phyloP scores from a whole-genome alignment of 306 rosid genomes.

The Biancaea sappan region DNA sequence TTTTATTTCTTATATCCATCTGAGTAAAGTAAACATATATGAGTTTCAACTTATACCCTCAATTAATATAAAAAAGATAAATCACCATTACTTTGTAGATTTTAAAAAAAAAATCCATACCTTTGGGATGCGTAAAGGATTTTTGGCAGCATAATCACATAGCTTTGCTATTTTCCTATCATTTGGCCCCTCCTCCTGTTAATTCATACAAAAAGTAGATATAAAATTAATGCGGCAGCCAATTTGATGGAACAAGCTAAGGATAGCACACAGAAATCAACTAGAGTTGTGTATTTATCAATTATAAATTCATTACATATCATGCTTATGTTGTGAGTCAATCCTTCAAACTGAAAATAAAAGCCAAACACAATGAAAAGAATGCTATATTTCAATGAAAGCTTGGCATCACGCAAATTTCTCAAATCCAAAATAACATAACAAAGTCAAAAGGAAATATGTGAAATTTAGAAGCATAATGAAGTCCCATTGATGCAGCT shows the following conservation, averaged over 20 bases:
- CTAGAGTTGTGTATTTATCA: not conserved
- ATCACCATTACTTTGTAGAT: not conserved
- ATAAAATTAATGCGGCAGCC: slow-evolving; percentile 18
- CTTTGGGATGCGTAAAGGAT: slow-evolving; percentile 95
- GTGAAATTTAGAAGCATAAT: not conserved
- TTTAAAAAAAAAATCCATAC: slow-evolving; percentile 46
- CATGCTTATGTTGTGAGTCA: slow-evolving; percentile 1
- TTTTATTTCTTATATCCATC: slow-evolving; percentile 2
- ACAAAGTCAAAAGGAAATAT: not conserved
- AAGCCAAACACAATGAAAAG: not conserved
- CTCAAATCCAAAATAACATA: not conserved
- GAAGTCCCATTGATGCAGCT: not conserved
- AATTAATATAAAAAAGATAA: slow-evolving; percentile 7
- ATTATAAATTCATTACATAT: not conserved
- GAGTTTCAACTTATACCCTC: not conserved
- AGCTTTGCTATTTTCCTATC: slow-evolving; percentile 90
- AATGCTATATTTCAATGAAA: not conserved
- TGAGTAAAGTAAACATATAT: not conserved
- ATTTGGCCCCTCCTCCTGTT: slow-evolving; percentile 88
- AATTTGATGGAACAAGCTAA: not conserved
- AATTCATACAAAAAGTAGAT: slow-evolving; percentile 29
- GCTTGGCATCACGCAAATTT: not conserved
- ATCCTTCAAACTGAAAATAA: not conserved
- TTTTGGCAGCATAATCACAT: slow-evolving; percentile 88
- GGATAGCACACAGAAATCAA: slow-evolving; percentile 19